Evolutionary conservation across 108 stramenopile species (phyloP).

Genomic region (Cyclotella kingstonii): DNA sequence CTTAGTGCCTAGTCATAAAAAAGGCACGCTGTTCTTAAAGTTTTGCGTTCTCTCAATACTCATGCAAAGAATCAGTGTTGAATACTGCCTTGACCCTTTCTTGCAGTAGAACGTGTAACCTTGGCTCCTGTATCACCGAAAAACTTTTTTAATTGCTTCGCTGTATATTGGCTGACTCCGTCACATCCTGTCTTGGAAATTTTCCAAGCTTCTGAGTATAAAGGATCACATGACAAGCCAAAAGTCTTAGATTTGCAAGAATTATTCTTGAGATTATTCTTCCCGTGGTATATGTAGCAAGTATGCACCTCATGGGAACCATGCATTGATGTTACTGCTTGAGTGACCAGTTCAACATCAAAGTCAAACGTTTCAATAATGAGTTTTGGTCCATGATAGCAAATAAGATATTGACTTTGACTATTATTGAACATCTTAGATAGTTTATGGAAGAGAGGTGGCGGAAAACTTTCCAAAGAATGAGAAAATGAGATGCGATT

Average conservation of each 20-base stretch:
- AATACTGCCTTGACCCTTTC: too few relatives aligned
- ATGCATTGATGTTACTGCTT: conserved; percentile 79
- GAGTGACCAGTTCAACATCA: conserved; percentile 69
- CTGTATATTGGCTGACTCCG: conserved; percentile 32
- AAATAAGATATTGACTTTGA: conserved; percentile 65
- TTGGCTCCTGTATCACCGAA: conserved; percentile 22
- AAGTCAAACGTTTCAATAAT: conserved; percentile 77
- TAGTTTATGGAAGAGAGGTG: conserved; percentile 59
- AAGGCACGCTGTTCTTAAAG: too few relatives aligned
- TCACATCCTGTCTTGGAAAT: conserved; percentile 44
- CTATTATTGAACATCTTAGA: conserved; percentile 74
- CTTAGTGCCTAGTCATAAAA: too few relatives aligned
- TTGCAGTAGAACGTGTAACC: conserved; percentile 32
- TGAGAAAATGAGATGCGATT: not conserved
- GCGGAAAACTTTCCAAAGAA: conserved; percentile 60
- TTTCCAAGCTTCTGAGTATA: conserved; percentile 56
- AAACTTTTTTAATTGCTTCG: conserved; percentile 37
- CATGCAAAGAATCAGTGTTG: too few relatives aligned
- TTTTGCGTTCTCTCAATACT: not conserved
- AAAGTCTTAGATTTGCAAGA: conserved; percentile 3
- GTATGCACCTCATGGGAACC: conserved; percentile 81
- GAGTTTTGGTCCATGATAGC: conserved; percentile 69
- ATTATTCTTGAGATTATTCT: not conserved
- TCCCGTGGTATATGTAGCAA: conserved; percentile 71
- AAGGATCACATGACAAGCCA: conserved; percentile 60